A percentile compares a stretch with the other conserved stretches of the same genome.
These are phyloP conservation scores for Arxiozyma heterogenica DNA, from an alignment of 1,139 yeast species.

Conservation along the genomic window DNA sequence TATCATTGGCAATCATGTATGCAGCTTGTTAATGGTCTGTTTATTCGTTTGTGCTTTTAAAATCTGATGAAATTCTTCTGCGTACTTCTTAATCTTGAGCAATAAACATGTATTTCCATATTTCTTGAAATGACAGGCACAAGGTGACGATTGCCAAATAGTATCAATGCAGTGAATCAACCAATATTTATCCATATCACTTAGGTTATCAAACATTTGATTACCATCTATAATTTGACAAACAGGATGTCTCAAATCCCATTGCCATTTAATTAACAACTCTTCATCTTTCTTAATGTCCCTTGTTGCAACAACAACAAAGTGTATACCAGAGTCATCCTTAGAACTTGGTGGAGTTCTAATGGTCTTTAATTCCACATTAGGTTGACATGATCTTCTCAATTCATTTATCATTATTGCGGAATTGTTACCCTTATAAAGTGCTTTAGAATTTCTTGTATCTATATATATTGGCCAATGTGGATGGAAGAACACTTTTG, in stretches of 20 bases:
- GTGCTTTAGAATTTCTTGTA: conserved; percentile 38
- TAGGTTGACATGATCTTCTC: conserved; percentile 69
- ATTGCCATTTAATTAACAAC: conserved; percentile 74
- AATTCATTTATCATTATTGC: conserved; percentile 26
- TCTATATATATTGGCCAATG: conserved; percentile 56
- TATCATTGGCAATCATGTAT: neutral
- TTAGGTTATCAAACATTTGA: conserved; percentile 25
- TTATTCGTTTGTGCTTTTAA: conserved; percentile 5
- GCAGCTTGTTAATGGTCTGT: neutral
- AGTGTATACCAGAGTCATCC: conserved; percentile 20
- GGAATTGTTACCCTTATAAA: neutral
- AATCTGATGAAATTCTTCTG: conserved; percentile 16
- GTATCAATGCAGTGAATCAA: conserved; percentile 55
- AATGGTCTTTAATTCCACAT: conserved; percentile 54
- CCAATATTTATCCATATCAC: conserved; percentile 45
- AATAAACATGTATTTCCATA: conserved; percentile 44
- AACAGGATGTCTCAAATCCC: conserved; percentile 80
- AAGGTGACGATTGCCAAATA: conserved; percentile 57
- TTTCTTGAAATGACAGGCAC: conserved; percentile 41
- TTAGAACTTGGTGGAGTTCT: conserved; percentile 28
- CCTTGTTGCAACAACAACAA: conserved; percentile 50
- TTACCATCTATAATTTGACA: conserved; percentile 35
- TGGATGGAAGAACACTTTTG: conserved; percentile 54
- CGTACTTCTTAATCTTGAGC: conserved; percentile 45
- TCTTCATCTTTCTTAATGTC: conserved; percentile 56